Evolutionary conservation across 2,329 filamentous ascomycete species (phyloP), one percentile per base, ranked within the genome.

Genomic region (Penicillium sp.): DNA sequence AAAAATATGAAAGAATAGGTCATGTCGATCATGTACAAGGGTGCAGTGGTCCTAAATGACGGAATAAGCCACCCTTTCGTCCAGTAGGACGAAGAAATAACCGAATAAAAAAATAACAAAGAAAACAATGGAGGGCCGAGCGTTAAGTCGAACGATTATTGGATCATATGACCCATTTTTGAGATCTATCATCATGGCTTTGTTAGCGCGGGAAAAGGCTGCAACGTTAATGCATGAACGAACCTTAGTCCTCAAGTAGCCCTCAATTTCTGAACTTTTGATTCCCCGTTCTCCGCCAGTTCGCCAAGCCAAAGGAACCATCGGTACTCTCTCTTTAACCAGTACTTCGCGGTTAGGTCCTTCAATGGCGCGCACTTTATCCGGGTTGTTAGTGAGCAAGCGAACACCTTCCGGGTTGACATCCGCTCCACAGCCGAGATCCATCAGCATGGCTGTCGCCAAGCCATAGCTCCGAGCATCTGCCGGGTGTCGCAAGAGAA

Each of bases 271-370:
- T 51, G 87, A 83, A 67, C 93, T 93, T 57, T 85, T 84, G 59
- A 97, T 90, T 0, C 94, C 94, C 40, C 87, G 87, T 64, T 86
- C 85, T 4, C 85, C 84, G 1, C 89, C 90, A 8, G 82, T 84
- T 69, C 89, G 89, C 94, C 94, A 99, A 9, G 91, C 92, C 57
- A 97, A 72, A 3, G 94, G 94, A 55, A 99, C 87, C 94, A 99
- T 99, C 1, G 92, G 88, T 12, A 99, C 92, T 44, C 94, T 79
- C 75, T 97, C 93, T 62, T 83, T 89, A 2, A 99, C 94, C 8
- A 89, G 82, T 12, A 99, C 82, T 75, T 99, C 93, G 11, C 92
- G 80, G 62, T 90, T 90, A 0, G 92, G 92, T 0, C 94, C 94
- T 73, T 99, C 94, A 0, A 99, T 89, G 0, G 94, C 94, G 15